Base-by-base conservation (phyloP, 345 rosid genomes). In the Citrus sinensis region DNA sequence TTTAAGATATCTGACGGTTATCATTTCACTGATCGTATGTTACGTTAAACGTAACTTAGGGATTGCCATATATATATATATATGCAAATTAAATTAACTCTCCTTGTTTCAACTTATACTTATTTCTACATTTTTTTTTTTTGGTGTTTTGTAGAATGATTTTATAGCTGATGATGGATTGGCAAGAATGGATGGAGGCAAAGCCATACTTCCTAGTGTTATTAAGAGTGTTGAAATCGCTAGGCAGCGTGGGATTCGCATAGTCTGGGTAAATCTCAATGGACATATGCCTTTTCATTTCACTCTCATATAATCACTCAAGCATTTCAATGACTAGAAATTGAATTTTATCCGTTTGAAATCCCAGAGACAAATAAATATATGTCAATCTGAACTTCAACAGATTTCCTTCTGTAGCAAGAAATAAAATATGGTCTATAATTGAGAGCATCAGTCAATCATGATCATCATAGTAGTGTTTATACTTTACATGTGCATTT, bases 181-280 rank as follows among this genome's bases (percentile, higher is more conserved):
- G 79, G 56, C 55, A 82, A 79, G 78, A 77, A 91, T 93, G 67
- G 74, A 82, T 80, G 94, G 93, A 61, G 99, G 92, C 46, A 87
- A 83, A 85, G 80, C 87, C 73, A 88, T 93, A 56, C 88, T 93
- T 64, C 88, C 90, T 20, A 91, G 87, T 75, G 93, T 95, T 35
- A 75, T 95, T 5, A 86, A 80, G 80, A 81, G 87, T 5, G 94
- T 93, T 49, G 92, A 88, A 60, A 78, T 88, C 76, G 91, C 98
- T 19, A 87, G 98, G 91, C 83, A 84, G 81, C 92, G 88, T 71
- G 94, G 91, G n/a, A 70, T 92, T 69, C 92, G 89, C 66, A 90
- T 93, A 0, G 82, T 90, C 68, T 95, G 98, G 97, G 97, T 93
- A 86, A 69, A 29, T 6, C 25, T 42, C n/a, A 56, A 56, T 19